These are phyloP conservation scores for Aphanomyces stellatus DNA, from an alignment of 352 stramenopile genomes.

Conservation along the genomic window DNA sequence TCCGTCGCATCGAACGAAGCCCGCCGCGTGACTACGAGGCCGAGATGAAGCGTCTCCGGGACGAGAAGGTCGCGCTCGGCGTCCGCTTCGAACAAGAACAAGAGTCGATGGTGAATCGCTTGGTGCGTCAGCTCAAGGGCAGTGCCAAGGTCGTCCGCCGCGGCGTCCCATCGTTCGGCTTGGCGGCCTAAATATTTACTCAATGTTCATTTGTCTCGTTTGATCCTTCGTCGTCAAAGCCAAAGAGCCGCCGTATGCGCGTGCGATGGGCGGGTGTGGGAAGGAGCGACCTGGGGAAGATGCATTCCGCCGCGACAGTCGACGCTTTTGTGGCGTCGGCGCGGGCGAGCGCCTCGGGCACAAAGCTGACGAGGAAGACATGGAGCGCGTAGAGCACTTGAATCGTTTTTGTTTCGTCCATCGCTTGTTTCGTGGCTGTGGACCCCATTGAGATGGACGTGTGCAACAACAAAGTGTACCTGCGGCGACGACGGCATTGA, in stretches of 20 bases:
- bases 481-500: background rate
- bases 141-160: background rate
- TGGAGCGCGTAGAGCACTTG: background rate
- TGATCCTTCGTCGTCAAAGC: background rate
- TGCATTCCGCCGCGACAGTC: background rate
- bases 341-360: background rate
- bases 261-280: background rate
- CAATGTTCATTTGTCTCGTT: background rate
- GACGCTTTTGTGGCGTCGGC: background rate
- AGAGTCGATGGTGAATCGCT: conserved; percentile 12
- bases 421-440: background rate
- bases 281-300: background rate
- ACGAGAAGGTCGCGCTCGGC: conserved; percentile 10
- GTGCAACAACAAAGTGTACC: background rate
- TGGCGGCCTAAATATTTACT: background rate
- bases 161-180: background rate
- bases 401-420: background rate
- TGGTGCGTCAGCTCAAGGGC: background rate
- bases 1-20: background rate
- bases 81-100: conserved; percentile 14
- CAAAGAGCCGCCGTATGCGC: background rate
- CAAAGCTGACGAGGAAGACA: background rate
- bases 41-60: conserved; percentile 12
- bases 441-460: background rate
- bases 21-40: background rate